Evolutionary conservation across 164 flowering plant species (phyloP).

Genomic region (Vitis labrusca): DNA sequence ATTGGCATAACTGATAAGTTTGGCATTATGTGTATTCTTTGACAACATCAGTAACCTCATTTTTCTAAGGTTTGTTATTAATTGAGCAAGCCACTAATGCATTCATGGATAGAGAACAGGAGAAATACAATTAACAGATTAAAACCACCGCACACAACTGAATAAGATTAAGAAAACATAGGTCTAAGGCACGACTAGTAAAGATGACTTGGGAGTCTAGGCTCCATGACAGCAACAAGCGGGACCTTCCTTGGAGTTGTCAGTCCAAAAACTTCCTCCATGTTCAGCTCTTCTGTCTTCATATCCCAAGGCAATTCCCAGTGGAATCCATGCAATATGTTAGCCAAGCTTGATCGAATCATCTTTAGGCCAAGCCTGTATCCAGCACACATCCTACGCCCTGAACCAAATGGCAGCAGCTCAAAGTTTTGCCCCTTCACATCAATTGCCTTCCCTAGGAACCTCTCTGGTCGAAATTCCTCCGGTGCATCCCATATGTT

Average conservation of each 20-base stretch:
- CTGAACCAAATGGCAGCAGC: conserved; percentile 28
- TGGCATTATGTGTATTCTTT: too few species aligned
- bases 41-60: too few species aligned
- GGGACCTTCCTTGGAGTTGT: conserved; percentile 17
- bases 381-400: conserved; percentile 31
- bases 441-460: conserved; percentile 17
- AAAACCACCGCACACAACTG: too few species aligned
- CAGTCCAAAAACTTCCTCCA: conserved; percentile 24
- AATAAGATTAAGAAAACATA: too few species aligned
- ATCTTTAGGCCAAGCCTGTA: conserved; percentile 21
- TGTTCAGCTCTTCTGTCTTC: conserved; percentile 17
- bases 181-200: not conserved
- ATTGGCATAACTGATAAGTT: too few species aligned
- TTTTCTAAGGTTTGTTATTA: too few species aligned
- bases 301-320: conserved; percentile 21
- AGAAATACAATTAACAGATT: too few species aligned
- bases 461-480: conserved; percentile 24
- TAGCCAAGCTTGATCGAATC: conserved; percentile 15
- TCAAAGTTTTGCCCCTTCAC: conserved; percentile 23
- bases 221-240: conserved; percentile 9
- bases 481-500: conserved; percentile 18
- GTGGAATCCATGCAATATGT: conserved; percentile 25
- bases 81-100: too few species aligned
- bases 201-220: conserved; percentile 21
- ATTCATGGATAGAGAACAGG: too few species aligned